Evolutionary conservation across 2,329 filamentous ascomycete genomes (phyloP).

Genomic region (Plectosphaerella sp.): DNA sequence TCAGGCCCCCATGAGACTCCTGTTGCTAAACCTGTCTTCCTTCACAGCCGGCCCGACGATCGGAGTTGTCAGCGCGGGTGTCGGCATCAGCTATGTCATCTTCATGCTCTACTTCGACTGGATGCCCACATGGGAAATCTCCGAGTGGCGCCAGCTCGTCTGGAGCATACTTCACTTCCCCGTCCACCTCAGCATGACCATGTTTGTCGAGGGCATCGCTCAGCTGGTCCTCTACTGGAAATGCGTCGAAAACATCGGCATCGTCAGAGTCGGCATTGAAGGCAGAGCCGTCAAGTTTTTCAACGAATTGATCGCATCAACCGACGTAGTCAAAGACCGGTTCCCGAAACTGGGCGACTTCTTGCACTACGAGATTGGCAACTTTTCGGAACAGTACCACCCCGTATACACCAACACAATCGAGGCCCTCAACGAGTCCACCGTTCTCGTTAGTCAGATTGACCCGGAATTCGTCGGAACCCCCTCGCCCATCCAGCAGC

Average conservation of each 20-base stretch:
- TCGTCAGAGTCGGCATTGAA: not conserved
- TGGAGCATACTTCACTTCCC: conserved; percentile 58
- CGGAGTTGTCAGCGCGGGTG: conserved; percentile 32
- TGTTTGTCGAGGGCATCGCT: conserved; percentile 59
- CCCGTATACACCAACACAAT: conserved; percentile 16
- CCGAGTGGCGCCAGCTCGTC: conserved; percentile 53
- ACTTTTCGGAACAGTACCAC: conserved; percentile 21
- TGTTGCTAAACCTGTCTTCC: not conserved
- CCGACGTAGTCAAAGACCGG: not conserved
- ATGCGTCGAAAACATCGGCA: conserved; percentile 10
- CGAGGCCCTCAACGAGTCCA: conserved; percentile 12
- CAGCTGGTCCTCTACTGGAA: conserved; percentile 48
- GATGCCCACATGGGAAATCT: conserved; percentile 58
- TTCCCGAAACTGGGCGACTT: conserved; percentile 3
- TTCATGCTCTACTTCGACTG: conserved; percentile 53
- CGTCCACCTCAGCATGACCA: conserved; percentile 57
- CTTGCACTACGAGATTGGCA: conserved; percentile 4
- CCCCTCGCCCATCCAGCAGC: conserved; percentile 11
- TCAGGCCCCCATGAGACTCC: rapidly evolving
- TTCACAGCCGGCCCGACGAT: conserved; percentile 29
- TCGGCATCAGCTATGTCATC: conserved; percentile 38
- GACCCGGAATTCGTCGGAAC: conserved; percentile 10
- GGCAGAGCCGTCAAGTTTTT: too few relatives aligned
- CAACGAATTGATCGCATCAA: too few relatives aligned
- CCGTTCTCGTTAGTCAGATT: conserved; percentile 14